Base-by-base conservation (phyloP, 495 filamentous ascomycete genomes). In the Glutinoglossum americanum region DNA sequence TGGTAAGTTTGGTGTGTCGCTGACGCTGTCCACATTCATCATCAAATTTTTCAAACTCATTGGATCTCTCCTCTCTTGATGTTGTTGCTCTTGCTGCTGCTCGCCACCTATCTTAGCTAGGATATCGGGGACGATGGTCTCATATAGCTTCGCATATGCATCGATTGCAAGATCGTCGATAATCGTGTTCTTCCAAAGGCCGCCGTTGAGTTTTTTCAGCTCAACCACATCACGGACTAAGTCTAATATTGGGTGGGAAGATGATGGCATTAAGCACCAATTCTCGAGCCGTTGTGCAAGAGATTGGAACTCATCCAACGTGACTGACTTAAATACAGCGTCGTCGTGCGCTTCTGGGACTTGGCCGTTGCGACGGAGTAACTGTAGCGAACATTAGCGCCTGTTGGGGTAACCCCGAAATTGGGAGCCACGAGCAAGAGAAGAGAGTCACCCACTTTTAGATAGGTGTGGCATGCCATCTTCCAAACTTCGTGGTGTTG, bases 141-240 rank as follows among this genome's bases (percentile, higher is more conserved):
- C 70, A 67, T 89, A 95, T 8, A 97, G 71, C n/a, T 77, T 72
- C 2, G 85, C 81, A 67, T 92, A 99, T 32, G 84, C 76, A 65
- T 99, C 92, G 15, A 79, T 81, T 56, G 95, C 82, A 30, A 97
- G 74, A 64, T 97, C 92, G 64, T 97, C 93, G 47, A 96, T 85
- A 33, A 83, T 74, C 1, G 80, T 77, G 5, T 82, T 78, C 64
- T 89, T 94, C 80, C 89, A 90, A 9, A 92, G 75, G 55, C 80
- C 81, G 51, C 79, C 79, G 66, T 95, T 95, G 44, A 90, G 75
- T 62, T 86, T 89, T 64, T 94, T 94, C n/a, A 97, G 70, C 64
- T 97, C 90, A 51, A 85, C 73, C 6, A 80, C 80, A 57, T 99
- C 93, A 55, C 87, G 80, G 37, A 99, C 73, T 5, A 88, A 76